Conservation (phyloP, 1,284 basidiomycete genomes). For the Irpex sp. region DNA sequence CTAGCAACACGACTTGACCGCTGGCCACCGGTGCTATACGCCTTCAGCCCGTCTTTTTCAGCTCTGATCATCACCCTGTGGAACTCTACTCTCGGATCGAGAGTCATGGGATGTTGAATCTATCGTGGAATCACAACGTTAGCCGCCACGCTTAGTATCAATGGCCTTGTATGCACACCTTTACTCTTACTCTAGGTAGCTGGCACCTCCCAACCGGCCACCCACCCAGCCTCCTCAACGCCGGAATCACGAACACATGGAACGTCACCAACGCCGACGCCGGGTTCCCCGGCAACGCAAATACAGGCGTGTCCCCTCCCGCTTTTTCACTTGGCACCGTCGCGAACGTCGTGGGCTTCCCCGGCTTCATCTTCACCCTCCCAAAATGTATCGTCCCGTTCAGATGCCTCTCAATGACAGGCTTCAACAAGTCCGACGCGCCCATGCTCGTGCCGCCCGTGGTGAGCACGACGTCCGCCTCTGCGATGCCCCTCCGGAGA, state of each 20-base stretch:
- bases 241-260: slow-evolving; percentile 81
- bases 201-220: slow-evolving; percentile 53
- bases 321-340: slow-evolving; percentile 48
- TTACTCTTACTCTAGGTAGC: slow-evolving; percentile 62
- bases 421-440: slow-evolving; percentile 81
- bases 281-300: slow-evolving; percentile 87
- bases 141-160: background rate
- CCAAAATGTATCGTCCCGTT: slow-evolving; percentile 79
- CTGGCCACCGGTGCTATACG: slow-evolving; percentile 82
- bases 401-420: slow-evolving; percentile 79
- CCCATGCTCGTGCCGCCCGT: slow-evolving; percentile 94
- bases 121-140: slow-evolving; percentile 21
- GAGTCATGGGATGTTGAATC: slow-evolving; percentile 57
- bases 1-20: slow-evolving; percentile 77
- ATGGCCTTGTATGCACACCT: slow-evolving; percentile 39
- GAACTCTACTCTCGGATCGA: slow-evolving; percentile 79
- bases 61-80: slow-evolving; percentile 69
- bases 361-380: slow-evolving; percentile 65
- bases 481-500: slow-evolving; percentile 52
- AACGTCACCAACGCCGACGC: slow-evolving; percentile 88
- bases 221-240: slow-evolving; percentile 71
- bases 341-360: slow-evolving; percentile 87
- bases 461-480: slow-evolving; percentile 75
- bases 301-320: slow-evolving; percentile 52
- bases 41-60: slow-evolving; percentile 47